Percentiles rank a stretch among this genome's conserved stretches.
Conservation (phyloP, 2,329 filamentous ascomycete species). For the Byssochlamys sp. region DNA sequence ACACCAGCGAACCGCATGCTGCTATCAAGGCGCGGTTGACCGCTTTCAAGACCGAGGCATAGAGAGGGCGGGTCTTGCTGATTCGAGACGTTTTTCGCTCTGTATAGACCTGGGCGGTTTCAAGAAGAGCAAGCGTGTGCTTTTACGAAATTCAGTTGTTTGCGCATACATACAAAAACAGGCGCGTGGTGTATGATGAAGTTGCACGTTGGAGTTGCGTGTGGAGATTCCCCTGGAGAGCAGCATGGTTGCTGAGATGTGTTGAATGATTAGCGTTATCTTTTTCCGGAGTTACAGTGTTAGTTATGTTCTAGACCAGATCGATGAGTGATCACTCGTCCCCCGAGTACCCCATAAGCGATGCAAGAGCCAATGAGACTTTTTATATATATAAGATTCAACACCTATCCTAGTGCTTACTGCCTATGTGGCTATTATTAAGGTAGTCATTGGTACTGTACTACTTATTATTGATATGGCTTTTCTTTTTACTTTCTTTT, state of each 20-base stretch:
- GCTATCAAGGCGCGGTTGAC: slow-evolving; percentile 28
- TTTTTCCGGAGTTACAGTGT: not conserved
- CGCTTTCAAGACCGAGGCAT: slow-evolving; percentile 29
- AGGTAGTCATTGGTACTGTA: too few species aligned
- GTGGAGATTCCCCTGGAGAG: not conserved
- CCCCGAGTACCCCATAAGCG: not conserved
- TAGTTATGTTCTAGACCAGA: not conserved
- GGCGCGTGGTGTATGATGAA: not conserved
- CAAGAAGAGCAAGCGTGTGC: not conserved
- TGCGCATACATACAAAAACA: not conserved
- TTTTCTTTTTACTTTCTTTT: too few species aligned
- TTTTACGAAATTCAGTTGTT: not conserved
- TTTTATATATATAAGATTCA: not conserved
- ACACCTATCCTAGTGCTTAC: too few species aligned
- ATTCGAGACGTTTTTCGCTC: not conserved
- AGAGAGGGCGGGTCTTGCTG: not conserved
- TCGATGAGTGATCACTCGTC: not conserved
- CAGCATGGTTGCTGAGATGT: not conserved
- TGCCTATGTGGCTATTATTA: too few species aligned
- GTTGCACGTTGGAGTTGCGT: not conserved
- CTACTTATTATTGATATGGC: too few species aligned
- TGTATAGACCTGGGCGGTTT: not conserved
- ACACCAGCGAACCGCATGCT: slow-evolving; percentile 34
- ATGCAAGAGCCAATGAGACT: not conserved
- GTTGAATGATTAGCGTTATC: not conserved